phyloP scores from a whole-genome alignment of 257 asterid genomes.

The Phtheirospermum japonicum region DNA sequence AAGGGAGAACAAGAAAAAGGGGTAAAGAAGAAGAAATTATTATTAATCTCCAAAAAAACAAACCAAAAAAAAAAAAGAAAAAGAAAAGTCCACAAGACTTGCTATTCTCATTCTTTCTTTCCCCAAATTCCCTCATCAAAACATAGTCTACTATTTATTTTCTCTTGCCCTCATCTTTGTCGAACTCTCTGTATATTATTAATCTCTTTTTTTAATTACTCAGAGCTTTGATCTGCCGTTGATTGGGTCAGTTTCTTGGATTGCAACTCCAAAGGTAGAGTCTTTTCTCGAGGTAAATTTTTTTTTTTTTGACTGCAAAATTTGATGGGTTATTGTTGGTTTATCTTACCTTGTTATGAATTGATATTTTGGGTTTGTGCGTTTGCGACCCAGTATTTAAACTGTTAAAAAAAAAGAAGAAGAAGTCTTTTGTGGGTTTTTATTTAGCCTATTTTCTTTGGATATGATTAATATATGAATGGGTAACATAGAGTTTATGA shows the following conservation, averaged over 20 bases:
- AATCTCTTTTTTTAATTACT: not conserved
- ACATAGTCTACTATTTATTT: not conserved
- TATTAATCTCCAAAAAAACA: not conserved
- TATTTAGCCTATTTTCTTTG: not conserved
- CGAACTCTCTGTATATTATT: not conserved
- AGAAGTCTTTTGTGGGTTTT: not conserved
- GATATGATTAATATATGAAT: not conserved
- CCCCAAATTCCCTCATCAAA: not conserved
- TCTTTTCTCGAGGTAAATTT: not conserved
- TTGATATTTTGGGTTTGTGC: not conserved
- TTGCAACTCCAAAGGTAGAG: not conserved
- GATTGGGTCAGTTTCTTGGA: not conserved
- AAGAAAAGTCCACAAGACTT: constrained; percentile 1
- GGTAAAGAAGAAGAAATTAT: not conserved
- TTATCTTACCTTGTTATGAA: too few relatives aligned
- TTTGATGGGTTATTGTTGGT: not conserved
- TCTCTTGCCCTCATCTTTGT: not conserved
- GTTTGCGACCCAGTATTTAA: not conserved
- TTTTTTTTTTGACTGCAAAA: not conserved
- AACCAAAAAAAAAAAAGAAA: too few relatives aligned
- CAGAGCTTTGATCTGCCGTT: not conserved
- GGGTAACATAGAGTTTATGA: not conserved
- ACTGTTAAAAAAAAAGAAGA: too few relatives aligned
- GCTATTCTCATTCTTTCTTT: not conserved
- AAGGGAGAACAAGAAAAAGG: not conserved